These are phyloP conservation scores for Phytophthora rubi DNA, from an alignment of 352 stramenopile genomes.

Conservation along the genomic window DNA sequence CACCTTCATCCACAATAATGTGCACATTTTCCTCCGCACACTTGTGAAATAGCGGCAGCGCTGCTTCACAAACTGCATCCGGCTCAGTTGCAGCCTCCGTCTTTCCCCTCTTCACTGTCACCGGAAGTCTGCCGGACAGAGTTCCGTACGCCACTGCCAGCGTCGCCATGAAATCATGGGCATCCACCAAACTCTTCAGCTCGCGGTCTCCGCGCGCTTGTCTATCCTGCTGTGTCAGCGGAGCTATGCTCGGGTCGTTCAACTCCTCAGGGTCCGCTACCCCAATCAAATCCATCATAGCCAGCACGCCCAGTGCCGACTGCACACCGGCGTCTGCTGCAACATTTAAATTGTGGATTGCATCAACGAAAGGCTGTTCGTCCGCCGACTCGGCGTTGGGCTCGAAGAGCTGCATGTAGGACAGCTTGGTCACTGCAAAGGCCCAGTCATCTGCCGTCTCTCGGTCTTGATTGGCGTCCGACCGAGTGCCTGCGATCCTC, in stretches of 20 bases:
- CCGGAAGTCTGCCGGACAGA: constrained; percentile 43
- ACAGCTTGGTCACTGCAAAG: constrained; percentile 60
- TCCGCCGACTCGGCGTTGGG: constrained; percentile 16
- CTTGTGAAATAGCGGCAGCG: constrained; percentile 55
- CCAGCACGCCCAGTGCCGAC: constrained; percentile 48
- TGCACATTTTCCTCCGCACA: constrained; percentile 67
- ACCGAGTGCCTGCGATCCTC: constrained; percentile 22
- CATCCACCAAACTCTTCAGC: constrained; percentile 38
- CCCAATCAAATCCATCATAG: constrained; percentile 67
- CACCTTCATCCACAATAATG: constrained; percentile 55
- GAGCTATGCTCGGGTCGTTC: constrained; percentile 14
- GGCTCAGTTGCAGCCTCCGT: background rate
- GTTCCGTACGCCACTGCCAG: constrained; percentile 65
- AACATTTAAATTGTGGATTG: constrained; percentile 49
- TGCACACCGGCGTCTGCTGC: constrained; percentile 53
- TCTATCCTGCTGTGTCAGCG: constrained; percentile 31
- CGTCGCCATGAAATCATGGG: constrained; percentile 60
- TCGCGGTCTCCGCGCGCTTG: constrained; percentile 41
- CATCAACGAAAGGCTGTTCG: constrained; percentile 43
- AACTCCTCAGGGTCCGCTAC: constrained; percentile 36
- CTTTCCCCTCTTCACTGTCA: constrained; percentile 10
- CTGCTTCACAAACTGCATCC: constrained; percentile 43
- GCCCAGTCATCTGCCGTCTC: constrained; percentile 48
- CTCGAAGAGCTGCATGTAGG: constrained; percentile 72
- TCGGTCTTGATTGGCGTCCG: constrained; percentile 1